Evolutionary conservation across 306 rosid genomes (phyloP).

Genomic region (Arachis stenosperma): DNA sequence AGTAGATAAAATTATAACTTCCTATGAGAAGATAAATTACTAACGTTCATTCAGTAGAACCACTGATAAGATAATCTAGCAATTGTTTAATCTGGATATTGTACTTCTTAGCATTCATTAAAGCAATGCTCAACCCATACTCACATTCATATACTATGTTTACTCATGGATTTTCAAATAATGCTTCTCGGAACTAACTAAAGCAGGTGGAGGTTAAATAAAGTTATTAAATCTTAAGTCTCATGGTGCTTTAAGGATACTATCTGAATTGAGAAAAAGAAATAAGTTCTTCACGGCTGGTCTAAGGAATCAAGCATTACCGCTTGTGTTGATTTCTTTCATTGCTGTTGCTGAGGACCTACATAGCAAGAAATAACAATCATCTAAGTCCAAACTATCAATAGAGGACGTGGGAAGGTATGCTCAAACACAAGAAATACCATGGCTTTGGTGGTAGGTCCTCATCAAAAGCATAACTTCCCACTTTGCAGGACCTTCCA

Average conservation of each 20-base stretch:
- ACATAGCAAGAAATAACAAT: conserved; percentile 41
- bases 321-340: conserved; percentile 58
- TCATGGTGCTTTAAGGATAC: conserved; percentile 20
- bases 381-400: conserved; percentile 36
- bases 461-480: conserved; percentile 56
- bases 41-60: conserved; percentile 17
- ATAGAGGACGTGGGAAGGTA: conserved; percentile 27
- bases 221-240: conserved; percentile 5
- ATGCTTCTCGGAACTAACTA: too few species aligned
- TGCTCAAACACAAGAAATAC: conserved; percentile 36
- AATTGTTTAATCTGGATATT: neutral
- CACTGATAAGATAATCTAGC: neutral
- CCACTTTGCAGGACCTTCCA: conserved; percentile 40
- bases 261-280: conserved; percentile 5
- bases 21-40: conserved; percentile 15
- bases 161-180: too few species aligned
- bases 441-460: conserved; percentile 55
- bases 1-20: conserved; percentile 9
- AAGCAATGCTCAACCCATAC: too few species aligned
- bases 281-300: conserved; percentile 21
- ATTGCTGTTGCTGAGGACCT: conserved; percentile 56
- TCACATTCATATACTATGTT: too few species aligned
- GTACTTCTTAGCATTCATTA: too few species aligned
- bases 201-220: conserved; percentile 7
- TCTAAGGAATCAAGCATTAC: conserved; percentile 48